Evolutionary conservation across 768 basidiomycete genomes (phyloP), one percentile per base, ranked within the genome.

Genomic region (Suillus paluster): DNA sequence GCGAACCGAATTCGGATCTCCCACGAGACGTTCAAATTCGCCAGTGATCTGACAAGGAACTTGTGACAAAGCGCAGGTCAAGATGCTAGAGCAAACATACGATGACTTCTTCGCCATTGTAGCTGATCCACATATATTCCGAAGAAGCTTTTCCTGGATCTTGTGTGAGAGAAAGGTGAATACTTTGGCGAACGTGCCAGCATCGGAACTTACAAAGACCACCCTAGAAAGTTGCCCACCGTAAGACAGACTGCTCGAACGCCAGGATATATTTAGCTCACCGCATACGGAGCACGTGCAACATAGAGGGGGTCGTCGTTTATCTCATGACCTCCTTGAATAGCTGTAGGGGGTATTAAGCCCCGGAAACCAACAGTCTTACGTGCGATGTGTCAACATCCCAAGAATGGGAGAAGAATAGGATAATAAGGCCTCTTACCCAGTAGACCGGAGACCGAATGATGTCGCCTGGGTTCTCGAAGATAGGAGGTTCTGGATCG

Each of bases 11-110:
- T n/a, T n/a, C n/a, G n/a, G n/a, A n/a, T n/a, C n/a, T n/a, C n/a
- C n/a, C n/a, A n/a, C n/a, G n/a, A 69, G 75, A 85, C 27, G 68
- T 71, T 63, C 74, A 75, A 61, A 68, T 58, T 33, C 74, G 69
- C 34, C 79, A 73, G 54, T 71, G 65, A 58, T 45, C 57, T 58
- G 42, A 25, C 1, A 23, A 33, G 15, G 46, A 19, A 45, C 5
- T 25, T 27, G 21, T 33, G 34, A 27, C 25, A 25, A 46, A 17
- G 14, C 7, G 42, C 14, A 46, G 57, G 9, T 19, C n/a, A 5
- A 34, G 30, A 3, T 27, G 23, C 17, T 25, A 9, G 42, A 58
- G 30, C 12, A 1, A 11, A 58, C 25, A 46, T 46, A 58, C 42
- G 15, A 33, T 27, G 15, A 58, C 45, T 21, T 59, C 58, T 42